Evolutionary conservation across 2,329 filamentous ascomycete species (phyloP), one percentile per base, ranked within the genome.

Genomic region (Didymella keratinophila): DNA sequence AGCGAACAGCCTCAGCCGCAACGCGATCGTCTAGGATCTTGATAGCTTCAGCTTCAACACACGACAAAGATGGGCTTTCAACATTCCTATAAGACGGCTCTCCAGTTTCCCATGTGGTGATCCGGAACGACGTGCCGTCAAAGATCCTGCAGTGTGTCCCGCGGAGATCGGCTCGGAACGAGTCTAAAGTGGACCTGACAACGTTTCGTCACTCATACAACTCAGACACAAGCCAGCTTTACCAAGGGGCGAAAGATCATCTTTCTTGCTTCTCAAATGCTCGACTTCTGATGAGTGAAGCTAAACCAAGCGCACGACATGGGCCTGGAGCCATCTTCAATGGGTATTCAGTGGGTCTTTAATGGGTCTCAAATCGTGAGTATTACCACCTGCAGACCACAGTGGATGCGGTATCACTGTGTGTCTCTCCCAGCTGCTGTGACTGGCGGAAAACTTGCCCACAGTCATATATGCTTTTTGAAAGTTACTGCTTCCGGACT

Each of bases 401-500:
- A 4, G 28, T 16, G 16, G 36, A 3, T 12, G 7, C 8, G 6
- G 12, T 39, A 32, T 20, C 8, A 11, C n/a, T 16, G 12, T 16
- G 10, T 6, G 9, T 9, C 1, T 4, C 16, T 20, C 8, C n/a
- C 23, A 2, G 7, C 20, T 9, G 6, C 8, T 47, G 3, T 42
- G 27, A 56, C 27, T 46, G 54, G 54, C 18, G n/a, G 36, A 39
- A 8, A 8, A 18, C 16, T 37, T 37, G 10, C n/a, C n/a, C n/a
- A 37, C 5, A 8, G 34, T 18, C 34, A 9, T 8, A 16, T 5
- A 36, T 9, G 4, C 12, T 36, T 36, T 16, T n/a, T 14, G 32
- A 36, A 36, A n/a, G 5, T 36, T 16, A 7, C 14, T n/a, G 5
- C 16, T 36, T n/a, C 8, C 2, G 14, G 32, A 6, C 12, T 36